Evolutionary conservation across 2,329 filamentous ascomycete genomes (phyloP), one percentile per base, ranked within the genome.

Genomic region (Westerdykella aurantiaca): DNA sequence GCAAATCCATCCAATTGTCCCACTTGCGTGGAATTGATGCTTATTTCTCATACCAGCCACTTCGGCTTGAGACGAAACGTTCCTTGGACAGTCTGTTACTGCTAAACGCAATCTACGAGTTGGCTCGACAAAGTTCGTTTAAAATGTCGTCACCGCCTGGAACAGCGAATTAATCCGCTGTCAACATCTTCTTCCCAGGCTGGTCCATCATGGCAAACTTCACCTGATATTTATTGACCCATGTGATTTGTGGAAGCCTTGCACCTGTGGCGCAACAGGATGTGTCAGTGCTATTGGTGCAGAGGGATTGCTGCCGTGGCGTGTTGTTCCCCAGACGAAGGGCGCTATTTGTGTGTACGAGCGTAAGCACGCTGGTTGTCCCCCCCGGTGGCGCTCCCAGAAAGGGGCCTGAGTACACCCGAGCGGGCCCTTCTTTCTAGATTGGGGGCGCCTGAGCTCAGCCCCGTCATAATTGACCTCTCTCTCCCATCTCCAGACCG

Each of bases 401-500:
- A 39, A 11, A 12, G 17, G 37, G 39, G 29, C 31, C 42, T 44
- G 45, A 45, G 44, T 35, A 16, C 45, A 49, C 40, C 45, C 45
- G 46, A 45, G 48, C 49, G 33, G 47, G 48, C 49, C 47, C 49
- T 46, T 41, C 45, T 46, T 37, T 50, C 41, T 51, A 45, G 47
- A 43, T 40, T 42, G 40, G 38, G 51, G 47, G 21, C 46, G 44
- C 39, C 41, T 43, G 46, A 35, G 49, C 50, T 56, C 55, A 60
- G 60, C 61, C 61, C 55, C 63, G 55, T 48, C 48, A 52, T 49
- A 49, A 42, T 29, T n/a, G 29, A 44, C 45, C 45, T 25, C 31
- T 45, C 46, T 42, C 47, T 47, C 44, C 43, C 49, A 47, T 48
- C 47, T 50, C 46, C 33, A 37, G 45, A 33, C 45, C 42, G 33